These are phyloP conservation scores for Scutellaria minor DNA, from an alignment of 257 asterid genomes.

Conservation along the genomic window DNA sequence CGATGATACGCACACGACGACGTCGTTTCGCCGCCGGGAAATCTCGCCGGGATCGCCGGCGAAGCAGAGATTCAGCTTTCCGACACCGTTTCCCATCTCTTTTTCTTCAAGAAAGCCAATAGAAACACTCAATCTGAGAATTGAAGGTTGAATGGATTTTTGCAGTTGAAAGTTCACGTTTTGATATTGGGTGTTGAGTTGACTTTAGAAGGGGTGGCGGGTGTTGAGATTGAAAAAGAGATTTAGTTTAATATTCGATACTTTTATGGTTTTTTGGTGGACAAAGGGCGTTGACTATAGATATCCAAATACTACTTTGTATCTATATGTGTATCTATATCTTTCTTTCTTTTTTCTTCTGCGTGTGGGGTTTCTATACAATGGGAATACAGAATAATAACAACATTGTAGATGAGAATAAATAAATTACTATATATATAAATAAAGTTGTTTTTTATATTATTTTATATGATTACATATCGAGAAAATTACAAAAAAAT, in stretches of 20 bases:
- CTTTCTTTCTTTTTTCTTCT: not conserved
- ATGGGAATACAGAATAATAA: conserved; percentile 33
- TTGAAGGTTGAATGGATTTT: not conserved
- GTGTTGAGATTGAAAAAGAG: conserved; percentile 33
- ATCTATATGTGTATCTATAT: conserved; percentile 20
- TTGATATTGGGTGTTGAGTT: conserved; percentile 46
- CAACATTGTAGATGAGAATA: not conserved
- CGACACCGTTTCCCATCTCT: conserved; percentile 76
- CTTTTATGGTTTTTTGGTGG: conserved; percentile 44
- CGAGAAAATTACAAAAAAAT: too few relatives aligned
- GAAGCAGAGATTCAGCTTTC: conserved; percentile 65
- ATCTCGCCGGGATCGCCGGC: conserved; percentile 86
- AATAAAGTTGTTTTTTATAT: too few relatives aligned
- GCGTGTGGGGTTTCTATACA: conserved; percentile 42
- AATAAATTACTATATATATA: not conserved
- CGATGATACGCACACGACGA: conserved; percentile 45
- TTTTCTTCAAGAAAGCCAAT: conserved; percentile 1
- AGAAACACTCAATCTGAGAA: conserved; percentile 6
- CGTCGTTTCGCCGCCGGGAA: conserved; percentile 71
- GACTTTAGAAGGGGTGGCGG: conserved; percentile 49
- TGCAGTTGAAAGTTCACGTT: conserved; percentile 31
- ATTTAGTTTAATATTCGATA: conserved; percentile 40
- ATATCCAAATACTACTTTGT: conserved; percentile 3
- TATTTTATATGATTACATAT: too few relatives aligned
- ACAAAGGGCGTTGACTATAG: conserved; percentile 49